Percentiles rank a stretch among this genome's conserved stretches.
phyloP scores from a whole-genome alignment of 1,284 basidiomycete species.

The Taiwanofungus camphoratus region DNA sequence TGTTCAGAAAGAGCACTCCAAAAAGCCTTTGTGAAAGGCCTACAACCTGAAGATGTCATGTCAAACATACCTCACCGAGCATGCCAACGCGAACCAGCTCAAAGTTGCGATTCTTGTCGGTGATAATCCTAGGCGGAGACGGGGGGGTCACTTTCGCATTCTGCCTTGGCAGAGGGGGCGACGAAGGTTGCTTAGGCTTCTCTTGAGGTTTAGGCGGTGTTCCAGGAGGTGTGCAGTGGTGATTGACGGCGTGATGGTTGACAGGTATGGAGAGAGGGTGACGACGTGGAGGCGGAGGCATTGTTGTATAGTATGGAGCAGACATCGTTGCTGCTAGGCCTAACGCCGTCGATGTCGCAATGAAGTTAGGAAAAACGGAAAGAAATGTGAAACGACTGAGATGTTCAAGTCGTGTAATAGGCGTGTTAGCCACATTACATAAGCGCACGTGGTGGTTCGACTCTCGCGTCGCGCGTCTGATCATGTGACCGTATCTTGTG shows the following conservation, averaged over 20 bases:
- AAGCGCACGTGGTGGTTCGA: slow-evolving; percentile 19
- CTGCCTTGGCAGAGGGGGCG: slow-evolving; percentile 68
- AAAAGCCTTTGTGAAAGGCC: too few relatives aligned
- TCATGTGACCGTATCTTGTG: slow-evolving; percentile 13
- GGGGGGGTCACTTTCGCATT: slow-evolving; percentile 79
- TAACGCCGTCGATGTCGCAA: slow-evolving; percentile 27
- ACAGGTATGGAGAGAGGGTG: slow-evolving; percentile 29
- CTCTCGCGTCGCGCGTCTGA: slow-evolving; percentile 16
- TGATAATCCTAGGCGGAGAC: slow-evolving; percentile 75
- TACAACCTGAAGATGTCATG: not conserved
- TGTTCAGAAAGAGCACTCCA: too few relatives aligned
- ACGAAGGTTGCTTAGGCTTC: slow-evolving; percentile 28
- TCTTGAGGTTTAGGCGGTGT: slow-evolving; percentile 22
- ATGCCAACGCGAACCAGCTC: slow-evolving; percentile 73
- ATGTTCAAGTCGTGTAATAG: slow-evolving; percentile 9
- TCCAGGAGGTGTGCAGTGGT: slow-evolving; percentile 15
- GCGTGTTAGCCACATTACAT: slow-evolving; percentile 18
- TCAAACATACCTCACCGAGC: slow-evolving; percentile 71
- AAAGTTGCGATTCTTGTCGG: slow-evolving; percentile 53
- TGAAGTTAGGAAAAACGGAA: slow-evolving; percentile 3
- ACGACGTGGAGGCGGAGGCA: slow-evolving; percentile 26
- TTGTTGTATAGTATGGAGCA: slow-evolving; percentile 18
- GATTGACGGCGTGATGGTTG: slow-evolving; percentile 18
- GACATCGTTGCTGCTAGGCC: slow-evolving; percentile 26
- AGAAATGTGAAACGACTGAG: not conserved